Conservation (phyloP, 441 rosid species). For the Flueggea neowawraea region DNA sequence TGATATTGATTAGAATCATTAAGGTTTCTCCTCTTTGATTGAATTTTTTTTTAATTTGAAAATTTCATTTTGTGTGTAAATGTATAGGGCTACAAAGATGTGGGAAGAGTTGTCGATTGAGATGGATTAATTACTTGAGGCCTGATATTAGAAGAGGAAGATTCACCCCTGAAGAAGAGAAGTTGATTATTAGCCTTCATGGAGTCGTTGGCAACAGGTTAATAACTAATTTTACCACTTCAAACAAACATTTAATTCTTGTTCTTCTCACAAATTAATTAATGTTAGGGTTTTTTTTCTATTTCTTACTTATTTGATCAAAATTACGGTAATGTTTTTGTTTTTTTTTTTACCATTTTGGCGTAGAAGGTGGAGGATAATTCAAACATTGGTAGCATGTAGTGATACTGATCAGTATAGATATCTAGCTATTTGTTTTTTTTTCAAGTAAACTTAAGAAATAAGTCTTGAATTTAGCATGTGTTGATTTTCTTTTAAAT, state of each 20-base stretch:
- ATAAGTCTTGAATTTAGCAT: slow-evolving; percentile 9
- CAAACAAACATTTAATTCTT: too few relatives aligned
- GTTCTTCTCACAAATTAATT: slow-evolving; percentile 1
- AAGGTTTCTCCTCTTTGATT: background rate
- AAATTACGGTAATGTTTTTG: background rate
- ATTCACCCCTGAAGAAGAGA: slow-evolving; percentile 97
- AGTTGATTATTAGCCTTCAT: slow-evolving; percentile 96
- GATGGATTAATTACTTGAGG: slow-evolving; percentile 99
- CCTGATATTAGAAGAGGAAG: slow-evolving; percentile 99
- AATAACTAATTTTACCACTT: background rate
- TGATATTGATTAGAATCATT: background rate
- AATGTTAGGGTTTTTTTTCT: background rate
- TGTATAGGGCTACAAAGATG: slow-evolving; percentile 90
- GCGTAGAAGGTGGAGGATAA: too few relatives aligned
- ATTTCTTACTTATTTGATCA: background rate
- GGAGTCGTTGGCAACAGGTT: slow-evolving; percentile 99
- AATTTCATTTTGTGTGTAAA: background rate
- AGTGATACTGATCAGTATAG: background rate
- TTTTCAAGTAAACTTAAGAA: slow-evolving; percentile 15
- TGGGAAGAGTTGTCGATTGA: slow-evolving; percentile 92
- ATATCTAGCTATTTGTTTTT: background rate
- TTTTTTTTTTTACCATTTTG: background rate
- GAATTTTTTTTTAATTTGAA: background rate
- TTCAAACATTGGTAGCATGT: too few relatives aligned
- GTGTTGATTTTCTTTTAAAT: slow-evolving; percentile 1